A percentile compares a stretch with the other conserved stretches of the same genome.
Evolutionary conservation across 2,329 filamentous ascomycete species (phyloP).

Genomic region (Fusarium robinianum): DNA sequence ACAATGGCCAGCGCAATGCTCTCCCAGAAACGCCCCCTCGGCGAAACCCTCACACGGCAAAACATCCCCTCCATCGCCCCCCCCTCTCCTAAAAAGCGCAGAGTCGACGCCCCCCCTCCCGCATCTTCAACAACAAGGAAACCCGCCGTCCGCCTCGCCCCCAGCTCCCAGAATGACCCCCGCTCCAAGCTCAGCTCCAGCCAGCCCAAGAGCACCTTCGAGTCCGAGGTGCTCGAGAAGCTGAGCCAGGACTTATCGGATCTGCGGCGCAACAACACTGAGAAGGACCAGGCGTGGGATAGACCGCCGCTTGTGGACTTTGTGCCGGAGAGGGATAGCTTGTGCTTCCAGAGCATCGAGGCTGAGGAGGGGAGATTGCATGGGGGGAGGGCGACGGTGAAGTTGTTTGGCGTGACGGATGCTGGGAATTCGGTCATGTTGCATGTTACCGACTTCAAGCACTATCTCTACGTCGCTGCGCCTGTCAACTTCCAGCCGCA

Average conservation of each 20-base stretch:
- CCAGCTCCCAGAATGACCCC: slow-evolving; percentile 64
- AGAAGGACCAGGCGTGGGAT: slow-evolving; percentile 93
- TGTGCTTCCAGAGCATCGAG: slow-evolving; percentile 97
- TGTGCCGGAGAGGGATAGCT: slow-evolving; percentile 62
- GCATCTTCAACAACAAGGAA: too few species aligned
- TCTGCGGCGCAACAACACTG: slow-evolving; percentile 82
- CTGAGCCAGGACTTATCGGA: slow-evolving; percentile 90
- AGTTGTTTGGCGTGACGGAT: slow-evolving; percentile 89
- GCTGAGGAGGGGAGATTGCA: slow-evolving; percentile 84
- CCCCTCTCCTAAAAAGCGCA: slow-evolving; percentile 76
- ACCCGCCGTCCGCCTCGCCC: slow-evolving; percentile 60
- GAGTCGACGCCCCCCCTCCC: slow-evolving; percentile 67
- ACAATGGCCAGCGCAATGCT: slow-evolving; percentile 57
- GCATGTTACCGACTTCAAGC: slow-evolving; percentile 93
- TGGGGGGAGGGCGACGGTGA: slow-evolving; percentile 77
- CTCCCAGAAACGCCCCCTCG: slow-evolving; percentile 74
- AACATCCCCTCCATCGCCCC: slow-evolving; percentile 65
- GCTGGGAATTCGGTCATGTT: slow-evolving; percentile 88
- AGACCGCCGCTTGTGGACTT: slow-evolving; percentile 60
- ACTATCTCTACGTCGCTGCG: slow-evolving; percentile 93
- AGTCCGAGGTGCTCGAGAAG: slow-evolving; percentile 92
- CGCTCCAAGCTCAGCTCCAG: slow-evolving; percentile 69
- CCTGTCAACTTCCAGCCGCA: slow-evolving; percentile 78
- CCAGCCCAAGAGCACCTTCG: slow-evolving; percentile 88
- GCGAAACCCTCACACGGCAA: slow-evolving; percentile 67